These are phyloP conservation scores for Tetrahymena elliotti DNA, from an alignment of 73 alveolate species.

Conservation along the genomic window DNA sequence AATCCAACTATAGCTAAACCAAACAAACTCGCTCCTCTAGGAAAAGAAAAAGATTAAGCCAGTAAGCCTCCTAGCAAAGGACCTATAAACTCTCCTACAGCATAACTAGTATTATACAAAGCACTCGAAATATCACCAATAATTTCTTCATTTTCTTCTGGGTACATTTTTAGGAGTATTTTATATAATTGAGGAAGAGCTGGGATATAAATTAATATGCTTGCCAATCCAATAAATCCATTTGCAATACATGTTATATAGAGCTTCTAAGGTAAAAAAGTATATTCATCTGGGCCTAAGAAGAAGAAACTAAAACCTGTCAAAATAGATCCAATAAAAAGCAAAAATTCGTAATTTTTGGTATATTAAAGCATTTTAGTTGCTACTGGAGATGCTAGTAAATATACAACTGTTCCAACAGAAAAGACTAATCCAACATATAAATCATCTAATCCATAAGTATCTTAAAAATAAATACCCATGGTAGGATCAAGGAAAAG, in stretches of 20 bases:
- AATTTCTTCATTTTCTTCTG: neutral
- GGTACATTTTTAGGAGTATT: neutral
- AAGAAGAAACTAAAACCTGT: neutral
- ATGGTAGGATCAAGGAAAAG: neutral
- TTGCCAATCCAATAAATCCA: neutral
- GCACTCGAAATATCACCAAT: neutral
- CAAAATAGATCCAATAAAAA: neutral
- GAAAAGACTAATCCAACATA: neutral
- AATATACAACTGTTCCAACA: neutral
- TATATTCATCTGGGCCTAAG: neutral
- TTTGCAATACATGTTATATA: neutral
- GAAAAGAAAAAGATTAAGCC: neutral
- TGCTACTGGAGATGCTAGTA: neutral
- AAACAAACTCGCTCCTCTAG: neutral
- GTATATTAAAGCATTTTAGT: neutral
- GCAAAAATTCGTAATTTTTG: neutral
- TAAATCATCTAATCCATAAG: neutral
- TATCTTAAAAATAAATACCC: neutral
- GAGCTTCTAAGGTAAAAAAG: neutral
- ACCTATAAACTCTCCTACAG: neutral
- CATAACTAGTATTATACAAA: neutral
- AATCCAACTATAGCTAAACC: neutral
- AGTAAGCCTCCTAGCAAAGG: neutral
- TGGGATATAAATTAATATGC: neutral
- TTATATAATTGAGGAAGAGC: neutral